Evolutionary conservation across 192 early-diverging fungal species (phyloP), one percentile per base, ranked within the genome.

Genomic region (Thamnidium elegans): DNA sequence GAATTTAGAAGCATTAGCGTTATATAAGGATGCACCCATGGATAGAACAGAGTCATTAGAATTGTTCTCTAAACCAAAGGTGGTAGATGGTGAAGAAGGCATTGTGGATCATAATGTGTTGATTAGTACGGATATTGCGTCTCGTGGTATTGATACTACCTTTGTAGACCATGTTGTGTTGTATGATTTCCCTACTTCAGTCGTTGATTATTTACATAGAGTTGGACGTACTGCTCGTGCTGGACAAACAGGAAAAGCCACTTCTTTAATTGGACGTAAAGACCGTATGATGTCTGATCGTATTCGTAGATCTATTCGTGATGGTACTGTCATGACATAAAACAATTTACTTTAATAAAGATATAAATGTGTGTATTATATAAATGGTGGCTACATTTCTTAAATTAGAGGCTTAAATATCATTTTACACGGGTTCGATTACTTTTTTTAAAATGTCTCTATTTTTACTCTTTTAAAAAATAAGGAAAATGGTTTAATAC

Each of bases 181-280:
- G 50, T 95, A 90, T 65, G 94, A 98, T 50, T 95, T 98, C 70
- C 95, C 95, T 0, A 86, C 88, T 4, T 92, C 90, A 0, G 87
- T 89, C 0, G 89, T 95, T 20, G 93, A 98, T 75, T 98, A 95
- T 71, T 62, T 98, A 56, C 96, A 98, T 71, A 87, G 96, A 17
- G 81, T 92, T 2, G 96, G 96, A 0, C 77, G 96, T 14, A 96
- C 96, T 0, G 96, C 92, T 4, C 82, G 96, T 4, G 89, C 86
- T 0, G 94, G 94, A 6, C 76, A 78, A 10, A 75, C 68, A 1
- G 96, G 96, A 11, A 83, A 89, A 58, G 93, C 90, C 6, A 92
- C 91, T 10, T 86, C 86, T 52, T 79, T 98, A 63, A 80, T 98
- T 4, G 84, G 85, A 20, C 85, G 86, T 54, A 84, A 86, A 58